Evolutionary conservation across 768 basidiomycete genomes (phyloP).

Genomic region (Lyophyllum shimeji): DNA sequence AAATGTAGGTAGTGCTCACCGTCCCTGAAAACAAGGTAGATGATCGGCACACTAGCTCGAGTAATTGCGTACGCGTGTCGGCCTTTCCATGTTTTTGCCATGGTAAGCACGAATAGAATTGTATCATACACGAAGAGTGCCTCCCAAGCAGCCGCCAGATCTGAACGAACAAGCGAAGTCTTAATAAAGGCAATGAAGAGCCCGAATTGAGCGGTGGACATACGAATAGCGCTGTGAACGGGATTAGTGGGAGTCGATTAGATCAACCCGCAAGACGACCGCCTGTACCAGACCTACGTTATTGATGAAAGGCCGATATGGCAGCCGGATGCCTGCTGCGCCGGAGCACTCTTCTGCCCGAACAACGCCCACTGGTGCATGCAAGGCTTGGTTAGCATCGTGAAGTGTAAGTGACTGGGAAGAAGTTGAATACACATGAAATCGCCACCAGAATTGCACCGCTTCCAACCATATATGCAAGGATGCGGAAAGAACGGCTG

Average conservation of each 20-base stretch:
- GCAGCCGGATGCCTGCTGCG: slow-evolving; percentile 29
- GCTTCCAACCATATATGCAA: slow-evolving; percentile 33
- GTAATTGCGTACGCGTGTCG: slow-evolving; percentile 26
- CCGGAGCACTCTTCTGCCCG: slow-evolving; percentile 31
- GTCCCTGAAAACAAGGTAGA: slow-evolving; percentile 46
- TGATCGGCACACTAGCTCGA: slow-evolving; percentile 29
- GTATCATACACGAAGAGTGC: slow-evolving; percentile 49
- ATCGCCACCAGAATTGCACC: slow-evolving; percentile 29
- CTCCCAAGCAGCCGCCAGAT: slow-evolving; percentile 45
- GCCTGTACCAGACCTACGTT: slow-evolving; percentile 25
- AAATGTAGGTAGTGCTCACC: slow-evolving; percentile 32
- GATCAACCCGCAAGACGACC: not conserved
- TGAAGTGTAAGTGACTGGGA: not conserved
- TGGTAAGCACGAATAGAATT: slow-evolving; percentile 45
- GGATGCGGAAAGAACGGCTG: slow-evolving; percentile 34
- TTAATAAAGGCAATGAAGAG: not conserved
- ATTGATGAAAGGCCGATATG: slow-evolving; percentile 29
- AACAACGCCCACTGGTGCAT: slow-evolving; percentile 41
- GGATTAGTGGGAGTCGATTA: not conserved
- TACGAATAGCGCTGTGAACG: slow-evolving; percentile 18
- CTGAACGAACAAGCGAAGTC: slow-evolving; percentile 15
- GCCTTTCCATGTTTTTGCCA: slow-evolving; percentile 43
- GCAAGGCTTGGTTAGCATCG: not conserved
- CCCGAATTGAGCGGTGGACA: not conserved
- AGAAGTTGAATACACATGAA: slow-evolving; percentile 32